Conservation (phyloP, 257 asterid genomes). For the Mentha longifolia region DNA sequence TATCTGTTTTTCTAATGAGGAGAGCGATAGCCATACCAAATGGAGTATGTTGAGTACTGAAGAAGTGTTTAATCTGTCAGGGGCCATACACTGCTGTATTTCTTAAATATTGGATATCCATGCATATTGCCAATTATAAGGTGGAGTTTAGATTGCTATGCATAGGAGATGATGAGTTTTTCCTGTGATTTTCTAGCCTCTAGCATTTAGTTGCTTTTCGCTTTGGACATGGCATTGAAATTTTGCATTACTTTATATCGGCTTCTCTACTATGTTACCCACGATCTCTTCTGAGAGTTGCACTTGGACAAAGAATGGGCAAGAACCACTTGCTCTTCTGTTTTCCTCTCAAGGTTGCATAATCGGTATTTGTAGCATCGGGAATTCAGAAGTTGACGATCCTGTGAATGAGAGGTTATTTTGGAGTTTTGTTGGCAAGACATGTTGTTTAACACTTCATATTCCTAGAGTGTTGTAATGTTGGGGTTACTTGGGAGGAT, state of each 20-base stretch:
- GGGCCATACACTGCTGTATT: slow-evolving; percentile 37
- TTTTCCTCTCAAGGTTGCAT: slow-evolving; percentile 36
- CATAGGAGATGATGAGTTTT: slow-evolving; percentile 28
- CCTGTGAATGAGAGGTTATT: slow-evolving; percentile 34
- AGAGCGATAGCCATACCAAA: slow-evolving; percentile 24
- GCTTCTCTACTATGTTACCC: slow-evolving; percentile 32
- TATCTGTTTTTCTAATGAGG: slow-evolving; percentile 27
- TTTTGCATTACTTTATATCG: slow-evolving; percentile 30
- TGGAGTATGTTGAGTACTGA: slow-evolving; percentile 35
- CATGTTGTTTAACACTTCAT: slow-evolving; percentile 37
- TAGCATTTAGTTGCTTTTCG: slow-evolving; percentile 29
- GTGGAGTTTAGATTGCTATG: slow-evolving; percentile 32
- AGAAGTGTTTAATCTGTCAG: slow-evolving; percentile 15
- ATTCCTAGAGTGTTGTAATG: slow-evolving; percentile 29
- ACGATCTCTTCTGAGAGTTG: slow-evolving; percentile 37
- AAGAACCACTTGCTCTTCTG: slow-evolving; percentile 32
- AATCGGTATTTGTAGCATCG: slow-evolving; percentile 28
- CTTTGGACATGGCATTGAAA: slow-evolving; percentile 36
- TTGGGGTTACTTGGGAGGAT: slow-evolving; percentile 45
- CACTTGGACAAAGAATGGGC: slow-evolving; percentile 35
- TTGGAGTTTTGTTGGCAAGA: slow-evolving; percentile 41
- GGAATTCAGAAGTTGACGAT: slow-evolving; percentile 35
- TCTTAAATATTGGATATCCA: slow-evolving; percentile 26
- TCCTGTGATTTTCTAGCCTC: slow-evolving; percentile 28
- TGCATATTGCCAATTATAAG: slow-evolving; percentile 20